Conservation (phyloP, 2,329 filamentous ascomycete species). For the Exserohilum rostratum region DNA sequence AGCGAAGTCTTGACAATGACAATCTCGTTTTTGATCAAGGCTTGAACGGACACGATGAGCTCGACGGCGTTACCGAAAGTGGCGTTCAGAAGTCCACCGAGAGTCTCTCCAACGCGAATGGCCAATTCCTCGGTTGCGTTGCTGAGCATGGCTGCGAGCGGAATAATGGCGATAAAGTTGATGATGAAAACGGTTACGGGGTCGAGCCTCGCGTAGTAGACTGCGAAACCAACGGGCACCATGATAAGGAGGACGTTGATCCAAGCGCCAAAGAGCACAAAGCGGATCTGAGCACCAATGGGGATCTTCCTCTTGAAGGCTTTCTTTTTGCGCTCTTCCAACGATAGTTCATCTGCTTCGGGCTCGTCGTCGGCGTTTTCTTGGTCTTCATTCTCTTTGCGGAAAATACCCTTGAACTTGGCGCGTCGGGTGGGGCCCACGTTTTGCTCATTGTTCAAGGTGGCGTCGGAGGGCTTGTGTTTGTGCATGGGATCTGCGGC, state of each 20-base stretch:
- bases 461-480: slow-evolving; percentile 30
- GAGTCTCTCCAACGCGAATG: slow-evolving; percentile 75
- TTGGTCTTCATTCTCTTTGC: slow-evolving; percentile 30
- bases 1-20: slow-evolving; percentile 91
- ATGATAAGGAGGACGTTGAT: slow-evolving; percentile 82
- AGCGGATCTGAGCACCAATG: slow-evolving; percentile 64
- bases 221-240: slow-evolving; percentile 76
- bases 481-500: slow-evolving; percentile 20
- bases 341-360: slow-evolving; percentile 31
- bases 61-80: slow-evolving; percentile 92
- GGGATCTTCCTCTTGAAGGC: slow-evolving; percentile 44
- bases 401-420: slow-evolving; percentile 43
- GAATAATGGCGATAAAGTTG: slow-evolving; percentile 94
- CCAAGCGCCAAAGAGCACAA: slow-evolving; percentile 81
- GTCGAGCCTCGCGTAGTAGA: slow-evolving; percentile 64
- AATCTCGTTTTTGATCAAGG: slow-evolving; percentile 74
- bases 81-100: slow-evolving; percentile 88
- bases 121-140: slow-evolving; percentile 92
- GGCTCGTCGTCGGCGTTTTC: slow-evolving; percentile 23
- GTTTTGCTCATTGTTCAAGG: slow-evolving; percentile 15
- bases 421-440: slow-evolving; percentile 28
- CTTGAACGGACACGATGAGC: slow-evolving; percentile 86
- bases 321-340: slow-evolving; percentile 42
- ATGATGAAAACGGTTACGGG: slow-evolving; percentile 70
- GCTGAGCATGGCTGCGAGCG: slow-evolving; percentile 82